Evolutionary conservation across 2,329 filamentous ascomycete genomes (phyloP).

Genomic region (Camptophora hylomeconis): DNA sequence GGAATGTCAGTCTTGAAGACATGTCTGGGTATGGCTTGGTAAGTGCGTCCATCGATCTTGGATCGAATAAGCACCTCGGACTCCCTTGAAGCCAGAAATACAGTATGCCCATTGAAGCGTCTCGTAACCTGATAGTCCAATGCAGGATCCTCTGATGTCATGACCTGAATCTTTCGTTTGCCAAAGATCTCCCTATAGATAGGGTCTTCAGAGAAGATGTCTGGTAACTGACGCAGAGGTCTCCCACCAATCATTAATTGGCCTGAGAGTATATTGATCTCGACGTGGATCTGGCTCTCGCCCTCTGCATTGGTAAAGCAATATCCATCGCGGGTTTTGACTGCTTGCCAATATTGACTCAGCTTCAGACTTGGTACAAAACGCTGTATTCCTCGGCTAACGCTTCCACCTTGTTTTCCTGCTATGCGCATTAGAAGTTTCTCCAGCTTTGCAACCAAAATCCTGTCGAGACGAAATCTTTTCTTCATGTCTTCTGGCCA

Average conservation of each 20-base stretch:
- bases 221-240: conserved; percentile 20
- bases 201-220: conserved; percentile 15
- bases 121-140: conserved; percentile 25
- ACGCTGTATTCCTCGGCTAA: no score
- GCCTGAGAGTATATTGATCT: no score
- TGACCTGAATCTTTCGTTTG: conserved; percentile 19
- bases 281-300: no score
- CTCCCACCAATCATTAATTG: conserved; percentile 22
- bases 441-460: no score
- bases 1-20: conserved; percentile 21
- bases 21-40: conserved; percentile 22
- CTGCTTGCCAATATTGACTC: no score
- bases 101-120: conserved; percentile 17
- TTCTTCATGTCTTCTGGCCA: no score
- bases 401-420: no score
- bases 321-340: no score
- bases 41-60: conserved; percentile 6
- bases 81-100: conserved; percentile 14
- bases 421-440: no score
- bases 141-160: conserved; percentile 22
- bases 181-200: conserved; percentile 18
- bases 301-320: no score
- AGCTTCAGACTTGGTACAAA: no score
- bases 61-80: conserved; percentile 24
- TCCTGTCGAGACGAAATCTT: no score